Base-by-base conservation (phyloP, 192 early-diverging fungal genomes). In the Coemansia sp. region DNA sequence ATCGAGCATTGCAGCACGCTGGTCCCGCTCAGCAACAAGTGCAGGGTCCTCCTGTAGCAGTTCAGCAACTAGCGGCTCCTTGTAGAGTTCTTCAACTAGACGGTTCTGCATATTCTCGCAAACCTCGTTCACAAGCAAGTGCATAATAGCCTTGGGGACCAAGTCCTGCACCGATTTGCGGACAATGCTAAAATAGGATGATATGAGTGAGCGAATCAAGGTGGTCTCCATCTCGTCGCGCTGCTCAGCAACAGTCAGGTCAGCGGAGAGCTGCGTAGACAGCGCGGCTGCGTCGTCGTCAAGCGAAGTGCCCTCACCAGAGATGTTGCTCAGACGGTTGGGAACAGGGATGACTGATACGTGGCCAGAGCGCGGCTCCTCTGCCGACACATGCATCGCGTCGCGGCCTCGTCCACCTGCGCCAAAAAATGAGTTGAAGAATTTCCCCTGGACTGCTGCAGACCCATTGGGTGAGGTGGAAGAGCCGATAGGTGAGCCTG, bases 61-160 rank as follows among this genome's bases (percentile, higher is more conserved):
- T n/a, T 90, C 89, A 7, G 66, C 73, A 54, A 90, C 87, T 22
- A 90, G 64, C 22, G 85, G 80, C 28, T 90, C 87, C 65, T 88
- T 89, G 60, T 92, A 92, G 41, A 92, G 74, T 38, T 85, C 82
- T 25, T 87, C 83, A 2, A 92, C 91, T 41, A 92, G 73, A 7
- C 89, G 84, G 74, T 89, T 92, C 66, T 92, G 91, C 50, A 90
- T 85, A 10, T 83, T 61, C 64, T 92, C 86, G 56, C 88, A 85
- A 27, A 86, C 87, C 62, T 86, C 74, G 65, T 90, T 90, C 68
- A 92, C 91, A 54, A 92, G 69, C 48, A 90, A 67, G 58, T 92
- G 89, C 91, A 92, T 92, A 56, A 92, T 82, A 4, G 91, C 86
- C 78, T 92, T 92, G 55, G 91, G 91, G 7, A 92, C 89, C 59